Conservation (phyloP, 176 grass and related monocot species). For the Tillandsia fasciculata region DNA sequence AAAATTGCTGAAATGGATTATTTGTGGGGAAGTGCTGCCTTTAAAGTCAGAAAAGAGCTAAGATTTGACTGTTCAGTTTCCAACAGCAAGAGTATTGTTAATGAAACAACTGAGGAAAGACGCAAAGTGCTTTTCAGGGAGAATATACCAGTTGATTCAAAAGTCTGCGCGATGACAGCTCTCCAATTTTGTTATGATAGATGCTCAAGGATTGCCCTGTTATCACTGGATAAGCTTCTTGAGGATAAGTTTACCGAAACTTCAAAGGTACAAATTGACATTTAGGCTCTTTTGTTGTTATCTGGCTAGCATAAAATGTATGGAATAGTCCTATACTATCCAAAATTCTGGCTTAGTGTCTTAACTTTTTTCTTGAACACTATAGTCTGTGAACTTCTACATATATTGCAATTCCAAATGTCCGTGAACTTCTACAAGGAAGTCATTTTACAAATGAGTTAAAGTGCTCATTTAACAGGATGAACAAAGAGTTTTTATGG, state of each 20-base stretch:
- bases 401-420: too few relatives aligned
- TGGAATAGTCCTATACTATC: neutral
- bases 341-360: neutral
- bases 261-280: neutral
- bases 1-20: constrained; percentile 76
- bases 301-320: neutral
- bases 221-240: constrained; percentile 60
- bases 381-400: too few relatives aligned
- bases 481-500: too few relatives aligned
- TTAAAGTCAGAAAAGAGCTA: constrained; percentile 69
- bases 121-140: constrained; percentile 65
- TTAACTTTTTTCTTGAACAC: neutral
- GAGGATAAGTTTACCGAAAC: constrained; percentile 9
- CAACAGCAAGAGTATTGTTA: constrained; percentile 23
- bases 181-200: constrained; percentile 68
- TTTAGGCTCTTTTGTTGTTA: neutral
- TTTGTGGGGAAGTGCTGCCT: constrained; percentile 60
- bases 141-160: constrained; percentile 85
- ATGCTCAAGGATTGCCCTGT: constrained; percentile 36
- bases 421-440: too few relatives aligned
- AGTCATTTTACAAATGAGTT: too few relatives aligned
- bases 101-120: constrained; percentile 40
- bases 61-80: constrained; percentile 42
- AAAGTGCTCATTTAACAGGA: too few relatives aligned
- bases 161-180: constrained; percentile 50